A percentile compares a stretch with the other conserved stretches of the same genome.
phyloP scores from a whole-genome alignment of 2,329 filamentous ascomycete species.

The Zasmidium cellare region DNA sequence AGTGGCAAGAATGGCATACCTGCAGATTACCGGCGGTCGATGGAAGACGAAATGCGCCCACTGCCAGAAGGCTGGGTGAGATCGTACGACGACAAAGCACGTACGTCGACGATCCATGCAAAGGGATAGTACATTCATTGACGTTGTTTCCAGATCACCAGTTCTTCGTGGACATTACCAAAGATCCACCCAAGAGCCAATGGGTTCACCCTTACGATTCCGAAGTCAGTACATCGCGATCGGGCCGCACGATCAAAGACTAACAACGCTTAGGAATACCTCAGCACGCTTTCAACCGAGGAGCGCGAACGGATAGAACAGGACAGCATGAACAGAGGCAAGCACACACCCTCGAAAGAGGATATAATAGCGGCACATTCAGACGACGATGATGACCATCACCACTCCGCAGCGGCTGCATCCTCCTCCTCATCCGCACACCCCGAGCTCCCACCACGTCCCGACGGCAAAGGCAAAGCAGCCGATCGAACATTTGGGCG shows the following conservation, averaged over 20 bases:
- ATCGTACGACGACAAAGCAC: constrained; percentile 47
- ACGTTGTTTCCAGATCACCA: constrained; percentile 50
- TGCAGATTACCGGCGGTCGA: constrained; percentile 53
- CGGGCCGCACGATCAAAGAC: neutral
- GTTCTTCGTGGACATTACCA: constrained; percentile 62
- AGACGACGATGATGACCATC: constrained; percentile 41
- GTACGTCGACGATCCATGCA: no score
- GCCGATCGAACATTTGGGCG: constrained; percentile 47
- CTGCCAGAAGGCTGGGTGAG: constrained; percentile 60
- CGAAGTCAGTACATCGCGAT: constrained; percentile 28
- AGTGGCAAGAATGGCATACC: constrained; percentile 49
- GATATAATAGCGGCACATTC: constrained; percentile 50
- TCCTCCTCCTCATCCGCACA: constrained; percentile 15
- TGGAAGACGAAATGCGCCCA: constrained; percentile 61
- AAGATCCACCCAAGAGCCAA: constrained; percentile 56
- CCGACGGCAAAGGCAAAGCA: constrained; percentile 32
- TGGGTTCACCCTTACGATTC: constrained; percentile 66
- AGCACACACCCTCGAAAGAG: constrained; percentile 29
- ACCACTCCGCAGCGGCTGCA: constrained; percentile 21
- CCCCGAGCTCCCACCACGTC: constrained; percentile 23
- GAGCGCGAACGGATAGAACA: constrained; percentile 52
- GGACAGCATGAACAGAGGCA: constrained; percentile 34
- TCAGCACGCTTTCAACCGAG: constrained; percentile 48
- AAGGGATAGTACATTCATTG: no score
- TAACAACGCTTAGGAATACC: constrained; percentile 38